phyloP scores from a whole-genome alignment of 257 asterid genomes.

The Lithospermum erythrorhizon region DNA sequence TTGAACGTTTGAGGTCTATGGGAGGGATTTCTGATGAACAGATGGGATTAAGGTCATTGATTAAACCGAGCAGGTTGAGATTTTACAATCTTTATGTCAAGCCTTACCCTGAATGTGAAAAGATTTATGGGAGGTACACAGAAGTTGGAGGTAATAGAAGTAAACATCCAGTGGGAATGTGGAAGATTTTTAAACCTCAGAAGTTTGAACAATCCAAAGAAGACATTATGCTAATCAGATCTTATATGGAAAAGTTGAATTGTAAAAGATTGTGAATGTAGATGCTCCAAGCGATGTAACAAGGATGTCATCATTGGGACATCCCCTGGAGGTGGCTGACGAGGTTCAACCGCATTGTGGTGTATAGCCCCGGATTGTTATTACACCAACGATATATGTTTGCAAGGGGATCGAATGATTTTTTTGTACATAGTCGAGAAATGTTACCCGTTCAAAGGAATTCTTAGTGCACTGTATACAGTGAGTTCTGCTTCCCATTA shows the following conservation, averaged over 20 bases:
- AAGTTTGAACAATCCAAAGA: constrained; percentile 27
- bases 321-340: not conserved
- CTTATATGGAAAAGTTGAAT: constrained; percentile 19
- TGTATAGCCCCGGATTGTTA: not conserved
- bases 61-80: constrained; percentile 62
- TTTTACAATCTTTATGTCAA: constrained; percentile 80
- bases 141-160: constrained; percentile 16
- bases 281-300: not conserved
- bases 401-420: no score
- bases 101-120: constrained; percentile 87
- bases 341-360: not conserved
- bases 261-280: not conserved
- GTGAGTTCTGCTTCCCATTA: no score
- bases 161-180: constrained; percentile 65
- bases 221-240: constrained; percentile 44
- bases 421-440: no score
- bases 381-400: not conserved
- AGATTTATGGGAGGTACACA: constrained; percentile 59
- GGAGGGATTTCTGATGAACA: constrained; percentile 61
- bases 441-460: no score
- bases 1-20: constrained; percentile 39
- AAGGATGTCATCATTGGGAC: not conserved
- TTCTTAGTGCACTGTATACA: no score
- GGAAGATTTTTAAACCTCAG: constrained; percentile 76
- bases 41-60: constrained; percentile 43